These are phyloP conservation scores for Biscogniauxia sp. DNA, from an alignment of 2,329 filamentous ascomycete genomes.

Conservation along the genomic window DNA sequence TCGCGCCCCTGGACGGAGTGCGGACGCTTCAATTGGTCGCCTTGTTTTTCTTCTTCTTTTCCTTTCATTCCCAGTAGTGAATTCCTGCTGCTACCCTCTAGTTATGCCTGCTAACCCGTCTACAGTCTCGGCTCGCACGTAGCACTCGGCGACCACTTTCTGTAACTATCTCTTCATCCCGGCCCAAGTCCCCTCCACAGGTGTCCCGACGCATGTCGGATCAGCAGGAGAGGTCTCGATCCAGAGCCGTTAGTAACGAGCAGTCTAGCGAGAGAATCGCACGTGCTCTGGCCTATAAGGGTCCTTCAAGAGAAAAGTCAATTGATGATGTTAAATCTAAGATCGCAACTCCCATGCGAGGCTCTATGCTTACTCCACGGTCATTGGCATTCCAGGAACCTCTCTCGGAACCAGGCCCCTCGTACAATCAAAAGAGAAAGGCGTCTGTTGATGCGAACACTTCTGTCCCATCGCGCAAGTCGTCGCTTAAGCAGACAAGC, in stretches of 20 bases:
- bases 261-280: conserved; percentile 38
- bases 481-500: conserved; percentile 42
- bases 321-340: conserved; percentile 35
- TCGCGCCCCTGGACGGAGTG: background rate
- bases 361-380: conserved; percentile 49
- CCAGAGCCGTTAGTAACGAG: conserved; percentile 41
- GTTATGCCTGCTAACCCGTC: conserved; percentile 13
- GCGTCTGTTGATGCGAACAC: conserved; percentile 49
- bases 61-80: background rate
- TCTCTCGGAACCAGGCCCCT: conserved; percentile 23
- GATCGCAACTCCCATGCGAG: conserved; percentile 39
- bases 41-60: too few species aligned
- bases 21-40: background rate
- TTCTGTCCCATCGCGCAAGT: conserved; percentile 39
- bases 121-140: conserved; percentile 48
- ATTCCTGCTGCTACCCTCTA: background rate
- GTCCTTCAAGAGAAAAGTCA: conserved; percentile 42
- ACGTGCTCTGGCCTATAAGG: conserved; percentile 45
- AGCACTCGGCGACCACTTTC: conserved; percentile 54
- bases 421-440: conserved; percentile 37
- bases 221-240: conserved; percentile 48
- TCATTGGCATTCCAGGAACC: conserved; percentile 48
- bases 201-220: conserved; percentile 55
- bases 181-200: conserved; percentile 49
- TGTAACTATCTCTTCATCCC: conserved; percentile 46